Evolutionary conservation across 306 rosid genomes (phyloP), one percentile per base, ranked within the genome.

Genomic region (Styphnolobium japonicum): DNA sequence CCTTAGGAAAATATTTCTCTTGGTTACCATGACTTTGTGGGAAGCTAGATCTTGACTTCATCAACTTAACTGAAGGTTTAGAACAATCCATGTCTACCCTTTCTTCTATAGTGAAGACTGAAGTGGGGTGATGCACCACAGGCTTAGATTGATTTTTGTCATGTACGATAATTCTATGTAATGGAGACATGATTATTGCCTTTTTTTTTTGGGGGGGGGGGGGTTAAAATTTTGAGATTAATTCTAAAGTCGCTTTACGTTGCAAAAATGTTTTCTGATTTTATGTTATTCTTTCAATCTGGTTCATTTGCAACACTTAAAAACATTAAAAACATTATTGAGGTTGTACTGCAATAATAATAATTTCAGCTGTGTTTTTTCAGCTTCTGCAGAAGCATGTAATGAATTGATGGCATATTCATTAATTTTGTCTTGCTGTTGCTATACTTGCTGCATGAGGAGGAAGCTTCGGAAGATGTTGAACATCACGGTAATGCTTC

Each of bases 361-460:
- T 21, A 61, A 31, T 34, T 71, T 67, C n/a, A n/a, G n/a, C n/a
- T 77, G 5, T 61, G 67, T 39, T 63, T 78, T 79, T 83, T 61
- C 92, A 92, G 97, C 98, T 77, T 76, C 95, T 10, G 93, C 90
- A 25, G 98, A 95, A 82, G 93, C 89, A 42, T 96, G 94, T 75
- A 96, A 96, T 36, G 99, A 96, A 19, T 87, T 96, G 89, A 80
- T 96, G 93, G 97, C 93, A 34, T 96, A 96, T 89, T 90, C 98
- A 0, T 79, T 96, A 74, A 45, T 96, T 67, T 74, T 91, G 71
- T 91, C 98, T 14, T 96, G 99, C 83, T 96, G 98, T 82, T 96
- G 99, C 88, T 93, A 96, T 67, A 96, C 99, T 9, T 93, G 99
- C 84, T 90, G 96, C 67, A 80, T 93, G 39, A 90, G 99, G 86